Base-by-base conservation (phyloP, 352 stramenopile genomes). In the Phytophthora kernoviae region DNA sequence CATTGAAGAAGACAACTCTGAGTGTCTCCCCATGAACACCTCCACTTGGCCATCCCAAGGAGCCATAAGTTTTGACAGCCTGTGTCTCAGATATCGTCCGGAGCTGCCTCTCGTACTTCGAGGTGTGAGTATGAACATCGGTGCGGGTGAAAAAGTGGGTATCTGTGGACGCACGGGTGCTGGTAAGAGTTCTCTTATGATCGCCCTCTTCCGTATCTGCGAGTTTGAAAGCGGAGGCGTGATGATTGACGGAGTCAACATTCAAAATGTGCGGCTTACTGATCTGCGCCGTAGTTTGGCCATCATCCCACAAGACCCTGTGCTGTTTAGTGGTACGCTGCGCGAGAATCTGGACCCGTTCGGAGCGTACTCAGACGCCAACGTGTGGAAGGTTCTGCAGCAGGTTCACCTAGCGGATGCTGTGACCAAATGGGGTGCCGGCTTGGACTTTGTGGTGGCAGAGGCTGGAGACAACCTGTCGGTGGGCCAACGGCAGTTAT, bases 401-500 rank as follows among this genome's bases (percentile, higher is more conserved):
- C 44, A 75, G 12, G 73, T 85, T 14, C 90, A 64, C 72, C 46
- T 82, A 84, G 33, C 58, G 79, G 51, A 87, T 53, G 88, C 22
- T 18, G 53, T 74, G 74, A 96, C 63, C 81, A 94, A 50, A 75
- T 70, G 53, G 62, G 55, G 62, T 8, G 45, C 54, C 21, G 79
- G 80, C 2, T 77, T 98, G 15, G 81, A 96, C 49, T 85, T 93
- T 41, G 54, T 81, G 22, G 84, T 98, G 1, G 71, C 87, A 0
- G 94, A 98, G 62, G 79, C 79, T 34, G 96, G 96, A 5, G 87
- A 92, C 27, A 98, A 98, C 72, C 90, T 98, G 42, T 97, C 84
- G 36, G 91, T 98, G 24, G 96, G 96, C 15, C 88, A 99, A 66
- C 66, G 95, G 1, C 96, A 98, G 63, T 73, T 98, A 5, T 22